A percentile compares a stretch with the other conserved stretches of the same genome.
phyloP scores from a whole-genome alignment of 305 asterid genomes.

The Fraxinus sp. region DNA sequence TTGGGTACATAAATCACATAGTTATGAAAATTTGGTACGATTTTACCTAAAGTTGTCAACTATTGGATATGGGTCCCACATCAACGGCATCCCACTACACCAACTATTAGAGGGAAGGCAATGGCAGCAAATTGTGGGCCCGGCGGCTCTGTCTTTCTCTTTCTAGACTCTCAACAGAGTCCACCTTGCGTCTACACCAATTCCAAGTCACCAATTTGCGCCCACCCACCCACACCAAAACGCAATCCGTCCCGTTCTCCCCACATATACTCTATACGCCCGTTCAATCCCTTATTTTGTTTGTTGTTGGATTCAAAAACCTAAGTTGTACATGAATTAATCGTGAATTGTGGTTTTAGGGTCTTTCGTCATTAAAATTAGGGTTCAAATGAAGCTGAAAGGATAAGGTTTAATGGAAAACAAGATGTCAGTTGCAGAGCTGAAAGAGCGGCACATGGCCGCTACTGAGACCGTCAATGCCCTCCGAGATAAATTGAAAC shows the following conservation, averaged over 20 bases:
- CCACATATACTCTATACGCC: slow-evolving; percentile 10
- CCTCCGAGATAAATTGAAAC: slow-evolving; percentile 69
- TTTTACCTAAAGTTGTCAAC: not conserved
- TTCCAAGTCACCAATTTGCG: slow-evolving; percentile 26
- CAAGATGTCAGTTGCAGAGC: slow-evolving; percentile 73
- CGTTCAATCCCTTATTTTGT: not conserved
- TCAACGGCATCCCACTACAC: not conserved
- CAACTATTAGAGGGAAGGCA: not conserved
- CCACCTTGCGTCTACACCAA: slow-evolving; percentile 8
- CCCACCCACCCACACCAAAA: slow-evolving; percentile 13
- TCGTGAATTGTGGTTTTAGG: not conserved
- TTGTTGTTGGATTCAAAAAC: not conserved
- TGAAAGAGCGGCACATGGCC: slow-evolving; percentile 86
- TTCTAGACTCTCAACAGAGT: not conserved
- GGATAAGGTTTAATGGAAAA: slow-evolving; percentile 4
- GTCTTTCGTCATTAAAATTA: not conserved
- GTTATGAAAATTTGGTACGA: not conserved
- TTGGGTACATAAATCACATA: not conserved
- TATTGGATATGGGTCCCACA: not conserved
- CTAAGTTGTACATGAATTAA: not conserved
- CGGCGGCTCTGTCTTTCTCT: slow-evolving; percentile 5
- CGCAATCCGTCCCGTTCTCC: not conserved
- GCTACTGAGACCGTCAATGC: slow-evolving; percentile 75
- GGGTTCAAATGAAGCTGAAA: slow-evolving; percentile 34
- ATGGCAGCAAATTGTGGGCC: not conserved